Percentiles rank a stretch among this genome's conserved stretches.
phyloP scores from a whole-genome alignment of 371 early-diverging fungal species.

The Mucor indicus region DNA sequence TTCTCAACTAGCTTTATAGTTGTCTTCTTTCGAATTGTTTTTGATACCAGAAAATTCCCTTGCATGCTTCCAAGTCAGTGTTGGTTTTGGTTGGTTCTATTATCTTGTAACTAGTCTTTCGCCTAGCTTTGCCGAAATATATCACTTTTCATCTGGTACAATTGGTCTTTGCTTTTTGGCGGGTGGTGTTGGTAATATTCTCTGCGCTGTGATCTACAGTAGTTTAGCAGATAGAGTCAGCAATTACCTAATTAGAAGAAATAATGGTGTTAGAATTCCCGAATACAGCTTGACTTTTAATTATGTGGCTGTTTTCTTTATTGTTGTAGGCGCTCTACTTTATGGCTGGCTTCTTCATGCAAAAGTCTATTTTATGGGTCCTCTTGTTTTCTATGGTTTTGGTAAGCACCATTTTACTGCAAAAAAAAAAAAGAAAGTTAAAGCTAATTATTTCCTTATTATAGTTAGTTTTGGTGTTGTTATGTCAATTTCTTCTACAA shows the following conservation, averaged over 20 bases:
- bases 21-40: conserved; percentile 19
- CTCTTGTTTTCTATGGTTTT: conserved; percentile 23
- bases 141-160: conserved; percentile 36
- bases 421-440: too few species aligned
- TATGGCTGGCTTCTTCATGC: conserved; percentile 34
- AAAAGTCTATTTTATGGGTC: conserved; percentile 22
- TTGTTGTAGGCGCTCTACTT: conserved; percentile 19
- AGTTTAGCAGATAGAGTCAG: conserved; percentile 16
- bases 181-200: conserved; percentile 43
- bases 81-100: conserved; percentile 49
- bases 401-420: conserved; percentile 8
- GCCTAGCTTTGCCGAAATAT: conserved; percentile 28
- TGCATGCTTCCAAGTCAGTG: conserved; percentile 18
- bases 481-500: conserved; percentile 23
- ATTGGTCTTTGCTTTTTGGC: conserved; percentile 48
- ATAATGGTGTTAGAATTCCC: conserved; percentile 9
- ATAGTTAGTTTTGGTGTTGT: conserved; percentile 24
- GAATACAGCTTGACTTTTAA: conserved; percentile 19
- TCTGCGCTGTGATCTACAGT: conserved; percentile 41
- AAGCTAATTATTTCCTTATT: neutral
- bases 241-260: conserved; percentile 6
- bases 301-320: conserved; percentile 19
- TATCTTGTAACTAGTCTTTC: conserved; percentile 43
- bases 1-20: conserved; percentile 20
- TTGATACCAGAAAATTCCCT: conserved; percentile 13